Evolutionary conservation across 805 yeast species (phyloP), one percentile per base, ranked within the genome.

Genomic region (Cyberlindnera galapagoensis): DNA sequence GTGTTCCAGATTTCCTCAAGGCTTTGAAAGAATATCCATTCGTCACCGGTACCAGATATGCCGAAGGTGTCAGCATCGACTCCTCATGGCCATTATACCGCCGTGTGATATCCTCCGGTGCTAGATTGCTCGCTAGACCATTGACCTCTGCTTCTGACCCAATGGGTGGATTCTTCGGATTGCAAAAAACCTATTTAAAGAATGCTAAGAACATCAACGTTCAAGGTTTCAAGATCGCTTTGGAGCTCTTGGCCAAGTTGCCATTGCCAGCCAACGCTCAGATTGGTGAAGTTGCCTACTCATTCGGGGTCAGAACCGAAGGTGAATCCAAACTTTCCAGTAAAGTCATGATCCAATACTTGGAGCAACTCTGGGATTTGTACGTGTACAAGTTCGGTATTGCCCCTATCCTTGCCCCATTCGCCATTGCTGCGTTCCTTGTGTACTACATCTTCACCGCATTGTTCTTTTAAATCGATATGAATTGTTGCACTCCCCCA

Each of bases 1-100:
- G 60, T 35, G 72, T 67, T 8, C 74, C 74, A 31, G 60, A 56
- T 19, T 48, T 69, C 37, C 54, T 69, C 28, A 58, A 61, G 31
- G 50, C 61, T 7, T 47, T 69, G 39, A 59, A 57, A 47, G 49
- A 49, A 6, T 60, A 60, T 38, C 64, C 73, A 18, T 68, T 68
- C 34, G 71, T 59, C 15, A 52, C 67, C 31, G 74, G 74, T 36
- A 68, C 74, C 21, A 59, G 74, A 51, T 68, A 68, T 36, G 73
- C 73, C n/a, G 69, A 68, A 24, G 73, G 73, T 41, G 74, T 68
- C 28, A 72, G 70, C 38, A 67, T 68, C 34, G 74, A 68, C 44
- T 67, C 67, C 47, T 71, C 67, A 43, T 68, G 74, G 74, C 73
- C 73, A 21, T 44, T 68, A 34, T 62, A 65, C 53, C 61, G 74